Conservation (phyloP, 179 eudicot genomes). For the Corrigiola litoralis region DNA sequence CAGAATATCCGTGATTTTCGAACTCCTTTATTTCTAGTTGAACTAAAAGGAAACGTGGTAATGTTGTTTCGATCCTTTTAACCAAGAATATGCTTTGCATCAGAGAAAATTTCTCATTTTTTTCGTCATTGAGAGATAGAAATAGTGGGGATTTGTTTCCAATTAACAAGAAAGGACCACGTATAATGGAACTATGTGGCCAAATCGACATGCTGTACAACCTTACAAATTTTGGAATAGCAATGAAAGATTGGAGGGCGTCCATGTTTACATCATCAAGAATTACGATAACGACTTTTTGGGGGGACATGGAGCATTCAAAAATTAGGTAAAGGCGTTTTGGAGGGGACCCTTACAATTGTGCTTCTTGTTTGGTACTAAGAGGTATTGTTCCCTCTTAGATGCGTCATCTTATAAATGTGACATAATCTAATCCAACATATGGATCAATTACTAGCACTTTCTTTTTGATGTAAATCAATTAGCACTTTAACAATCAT, state of each 20-base stretch:
- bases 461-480: no score
- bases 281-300: slow-evolving; percentile 7
- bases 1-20: no score
- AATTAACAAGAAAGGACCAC: slow-evolving; percentile 11
- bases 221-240: no score
- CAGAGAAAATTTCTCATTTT: no score
- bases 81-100: no score
- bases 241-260: background rate
- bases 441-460: background rate
- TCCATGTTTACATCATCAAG: slow-evolving; percentile 1
- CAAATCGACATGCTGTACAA: slow-evolving; percentile 4
- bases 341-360: background rate
- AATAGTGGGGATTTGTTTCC: no score
- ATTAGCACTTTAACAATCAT: no score
- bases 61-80: no score
- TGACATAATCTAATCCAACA: slow-evolving; percentile 1
- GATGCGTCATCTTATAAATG: slow-evolving; percentile 5
- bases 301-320: slow-evolving; percentile 10
- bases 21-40: no score
- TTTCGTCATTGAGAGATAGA: no score
- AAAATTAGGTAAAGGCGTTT: slow-evolving; percentile 26
- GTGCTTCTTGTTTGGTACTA: background rate
- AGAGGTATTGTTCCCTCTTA: slow-evolving; percentile 2
- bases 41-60: no score
- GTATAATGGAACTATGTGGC: background rate